Evolutionary conservation across 805 yeast genomes (phyloP), one percentile per base, ranked within the genome.

Genomic region (Yarrowia divulgata): DNA sequence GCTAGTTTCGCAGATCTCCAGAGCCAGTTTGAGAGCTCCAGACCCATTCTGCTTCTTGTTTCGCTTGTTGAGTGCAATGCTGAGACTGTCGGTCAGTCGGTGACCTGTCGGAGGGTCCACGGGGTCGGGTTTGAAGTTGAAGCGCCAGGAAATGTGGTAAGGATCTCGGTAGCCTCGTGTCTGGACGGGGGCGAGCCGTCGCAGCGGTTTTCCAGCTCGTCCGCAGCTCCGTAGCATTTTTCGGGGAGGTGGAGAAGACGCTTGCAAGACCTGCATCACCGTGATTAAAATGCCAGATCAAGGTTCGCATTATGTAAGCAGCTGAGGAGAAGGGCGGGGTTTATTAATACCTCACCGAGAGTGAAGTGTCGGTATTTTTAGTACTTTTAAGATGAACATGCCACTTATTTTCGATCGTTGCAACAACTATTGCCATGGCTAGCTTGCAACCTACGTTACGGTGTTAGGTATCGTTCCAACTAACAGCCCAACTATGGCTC

Each of bases 161-260:
- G 64, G 64, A n/a, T 57, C 64, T 9, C 32, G 16, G 32, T 42
- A 23, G 66, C 42, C 52, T 8, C 42, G 40, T 6, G 10, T 13
- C 10, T 60, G 66, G 42, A 45, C 52, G 34, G 43, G 8, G 16
- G 52, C 39, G 16, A 57, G 64, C 29, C 64, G 49, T 29, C 16
- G 16, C 3, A 43, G 49, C 49, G 64, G 49, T 9, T 29, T 42
- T 10, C 10, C 64, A n/a, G 64, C 64, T 40, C 64, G 49, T 40
- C 48, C 48, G n/a, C 39, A 42, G 40, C 64, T 57, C 64, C 64
- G 23, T 42, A 57, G 49, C 64, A 57, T 57, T 29, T 50, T 54
- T 52, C 57, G 60, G 32, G 43, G 49, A n/a, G 60, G 19, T 39
- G 45, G 29, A 54, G 29, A 37, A 54, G 60, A 54, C 34, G 5